Evolutionary conservation across 2,329 filamentous ascomycete genomes (phyloP).

Genomic region (Sordariomycetes sp.): DNA sequence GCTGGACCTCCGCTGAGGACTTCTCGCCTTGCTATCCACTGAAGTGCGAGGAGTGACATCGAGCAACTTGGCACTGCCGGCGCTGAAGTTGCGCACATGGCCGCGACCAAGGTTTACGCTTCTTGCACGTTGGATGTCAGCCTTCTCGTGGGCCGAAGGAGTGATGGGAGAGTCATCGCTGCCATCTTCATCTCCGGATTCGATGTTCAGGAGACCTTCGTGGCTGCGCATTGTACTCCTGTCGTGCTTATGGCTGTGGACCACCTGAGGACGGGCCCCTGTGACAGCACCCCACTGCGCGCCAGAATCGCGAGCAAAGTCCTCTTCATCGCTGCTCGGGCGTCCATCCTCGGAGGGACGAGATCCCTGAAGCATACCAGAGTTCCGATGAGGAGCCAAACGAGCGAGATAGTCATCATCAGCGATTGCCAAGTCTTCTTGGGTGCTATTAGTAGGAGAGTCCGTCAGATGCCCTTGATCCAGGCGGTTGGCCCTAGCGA

Average conservation of each 20-base stretch:
- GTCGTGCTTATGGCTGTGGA: slow-evolving; percentile 43
- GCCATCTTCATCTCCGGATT: slow-evolving; percentile 21
- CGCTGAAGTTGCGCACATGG: slow-evolving; percentile 64
- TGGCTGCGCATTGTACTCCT: slow-evolving; percentile 39
- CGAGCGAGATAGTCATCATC: slow-evolving; percentile 69
- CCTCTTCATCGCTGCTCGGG: slow-evolving; percentile 51
- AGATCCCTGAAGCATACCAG: slow-evolving; percentile 19
- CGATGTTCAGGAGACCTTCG: slow-evolving; percentile 38
- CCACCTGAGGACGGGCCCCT: slow-evolving; percentile 40
- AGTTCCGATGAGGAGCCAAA: slow-evolving; percentile 17
- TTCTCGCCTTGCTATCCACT: slow-evolving; percentile 6
- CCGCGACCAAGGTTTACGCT: slow-evolving; percentile 58
- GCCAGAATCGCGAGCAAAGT: slow-evolving; percentile 29
- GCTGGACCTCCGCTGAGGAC: slow-evolving; percentile 1
- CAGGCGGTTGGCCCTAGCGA: slow-evolving; percentile 18
- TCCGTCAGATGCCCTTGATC: slow-evolving; percentile 25
- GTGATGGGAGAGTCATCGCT: slow-evolving; percentile 17
- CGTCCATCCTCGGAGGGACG: slow-evolving; percentile 40
- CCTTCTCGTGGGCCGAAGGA: slow-evolving; percentile 21
- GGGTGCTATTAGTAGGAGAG: slow-evolving; percentile 32
- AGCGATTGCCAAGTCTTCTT: slow-evolving; percentile 52
- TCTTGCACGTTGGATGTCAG: slow-evolving; percentile 51
- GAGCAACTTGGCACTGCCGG: slow-evolving; percentile 67
- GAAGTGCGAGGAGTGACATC: slow-evolving; percentile 53
- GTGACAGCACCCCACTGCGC: slow-evolving; percentile 45